Base-by-base conservation (phyloP, 1,284 basidiomycete species). In the Calocybe gambosa region DNA sequence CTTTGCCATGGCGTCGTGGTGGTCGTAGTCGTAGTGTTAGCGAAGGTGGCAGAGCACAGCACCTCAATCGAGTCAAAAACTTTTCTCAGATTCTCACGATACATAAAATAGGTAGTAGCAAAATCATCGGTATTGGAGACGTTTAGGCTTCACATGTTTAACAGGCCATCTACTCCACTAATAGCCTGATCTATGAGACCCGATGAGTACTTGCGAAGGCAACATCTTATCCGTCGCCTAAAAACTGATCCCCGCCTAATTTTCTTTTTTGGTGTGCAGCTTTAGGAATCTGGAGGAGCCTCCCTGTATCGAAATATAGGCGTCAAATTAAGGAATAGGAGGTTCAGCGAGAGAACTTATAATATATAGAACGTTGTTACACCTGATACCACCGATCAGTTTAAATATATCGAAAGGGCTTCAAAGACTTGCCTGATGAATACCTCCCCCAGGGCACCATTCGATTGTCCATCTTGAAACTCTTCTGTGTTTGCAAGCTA, bases 401-500 rank as follows among this genome's bases (percentile, higher is more conserved):
- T 33, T 39, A 10, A 36, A 43, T 34, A 44, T 9, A 16, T 38
- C 29, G 39, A 44, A 31, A 46, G 19, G 36, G 40, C 28, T 31
- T 53, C 21, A 25, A 45, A 55, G 49, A 65, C 85, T 53, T 58
- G 91, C 87, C 95, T 82, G 62, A 99, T 97, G 70, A 99, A 97
- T 43, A 99, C 94, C 71, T 99, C 96, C 55, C 96, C 96, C 20
- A 99, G 74, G 16, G 93, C 87, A 39, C 96, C 96, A 58, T 93
- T 96, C 12, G 93, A 94, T 66, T 92, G 84, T 42, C 94, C 95
- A 59, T 97, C 90, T 67, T 97, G 93, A 60, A 90, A 95, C 69
- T 99, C 96, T 67, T 99, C 96, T 1, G 96, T 94, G 66, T 99
- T 98, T 37, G 94, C 94, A 44, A 99, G 78, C 93, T 96, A 47